These are phyloP conservation scores for Termitomyces sp. DNA, from an alignment of 1,284 basidiomycete species.

Conservation along the genomic window DNA sequence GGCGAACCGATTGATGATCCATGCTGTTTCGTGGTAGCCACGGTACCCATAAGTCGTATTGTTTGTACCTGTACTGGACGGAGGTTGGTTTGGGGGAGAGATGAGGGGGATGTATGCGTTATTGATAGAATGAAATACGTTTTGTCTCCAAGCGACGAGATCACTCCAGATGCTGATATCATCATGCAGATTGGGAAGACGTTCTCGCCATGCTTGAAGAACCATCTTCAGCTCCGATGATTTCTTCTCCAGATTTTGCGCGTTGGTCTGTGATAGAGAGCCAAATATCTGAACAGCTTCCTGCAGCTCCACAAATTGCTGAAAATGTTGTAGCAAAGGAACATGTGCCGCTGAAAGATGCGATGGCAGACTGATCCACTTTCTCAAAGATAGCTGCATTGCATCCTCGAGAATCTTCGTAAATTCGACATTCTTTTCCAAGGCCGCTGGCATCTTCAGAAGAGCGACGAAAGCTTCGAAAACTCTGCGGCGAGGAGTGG, in stretches of 20 bases:
- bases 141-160: slow-evolving; percentile 96
- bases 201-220: slow-evolving; percentile 95
- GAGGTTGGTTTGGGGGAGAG: slow-evolving; percentile 42
- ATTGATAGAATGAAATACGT: slow-evolving; percentile 92
- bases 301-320: slow-evolving; percentile 97
- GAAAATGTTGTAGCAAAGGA: slow-evolving; percentile 95
- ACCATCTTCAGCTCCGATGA: slow-evolving; percentile 95
- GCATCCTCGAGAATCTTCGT: slow-evolving; percentile 90
- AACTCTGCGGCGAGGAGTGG: slow-evolving; percentile 90
- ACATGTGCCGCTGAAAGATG: slow-evolving; percentile 90
- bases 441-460: slow-evolving; percentile 57
- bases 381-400: slow-evolving; percentile 93
- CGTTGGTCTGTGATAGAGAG: slow-evolving; percentile 83
- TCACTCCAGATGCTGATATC: slow-evolving; percentile 99
- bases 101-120: slow-evolving; percentile 94
- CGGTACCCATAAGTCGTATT: slow-evolving; percentile 90
- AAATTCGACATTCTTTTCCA: slow-evolving; percentile 78
- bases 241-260: slow-evolving; percentile 89
- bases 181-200: slow-evolving; percentile 93
- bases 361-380: slow-evolving; percentile 90
- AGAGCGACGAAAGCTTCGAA: slow-evolving; percentile 95
- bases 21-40: slow-evolving; percentile 99
- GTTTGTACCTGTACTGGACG: slow-evolving; percentile 48
- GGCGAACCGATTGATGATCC: slow-evolving; percentile 99
- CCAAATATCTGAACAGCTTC: slow-evolving; percentile 96